A percentile compares a stretch with the other conserved stretches of the same genome.
Conservation (phyloP, 495 filamentous ascomycete species). For the Talaromyces borbonicus region DNA sequence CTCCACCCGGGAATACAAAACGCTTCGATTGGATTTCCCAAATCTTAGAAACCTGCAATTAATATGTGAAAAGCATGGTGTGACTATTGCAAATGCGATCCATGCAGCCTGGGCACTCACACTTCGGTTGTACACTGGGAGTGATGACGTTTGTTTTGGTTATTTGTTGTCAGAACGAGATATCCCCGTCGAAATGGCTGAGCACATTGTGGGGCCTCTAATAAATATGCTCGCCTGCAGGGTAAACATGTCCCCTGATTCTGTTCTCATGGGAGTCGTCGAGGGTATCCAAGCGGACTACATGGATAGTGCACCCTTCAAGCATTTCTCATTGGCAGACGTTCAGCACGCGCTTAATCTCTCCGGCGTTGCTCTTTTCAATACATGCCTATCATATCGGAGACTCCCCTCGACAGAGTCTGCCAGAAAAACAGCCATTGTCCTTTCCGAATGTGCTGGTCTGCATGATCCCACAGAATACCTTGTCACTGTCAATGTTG, state of each 20-base stretch:
- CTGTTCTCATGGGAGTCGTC: conserved; percentile 21
- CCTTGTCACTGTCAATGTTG: conserved; percentile 44
- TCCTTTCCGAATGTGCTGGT: conserved; percentile 27
- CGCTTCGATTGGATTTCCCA: conserved; percentile 25
- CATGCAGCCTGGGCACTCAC: conserved; percentile 46
- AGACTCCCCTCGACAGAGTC: conserved; percentile 22
- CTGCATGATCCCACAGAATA: conserved; percentile 51
- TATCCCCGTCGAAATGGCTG: conserved; percentile 30
- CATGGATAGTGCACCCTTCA: conserved; percentile 36
- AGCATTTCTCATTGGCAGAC: conserved; percentile 42
- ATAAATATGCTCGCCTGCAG: conserved; percentile 47
- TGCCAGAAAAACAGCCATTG: conserved; percentile 18
- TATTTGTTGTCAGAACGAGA: conserved; percentile 45
- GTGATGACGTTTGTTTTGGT: conserved; percentile 43
- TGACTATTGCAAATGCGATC: conserved; percentile 43
- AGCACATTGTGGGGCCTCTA: conserved; percentile 41
- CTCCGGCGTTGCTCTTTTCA: conserved; percentile 27
- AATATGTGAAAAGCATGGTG: conserved; percentile 35
- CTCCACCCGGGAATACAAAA: conserved; percentile 18
- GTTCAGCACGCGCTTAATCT: conserved; percentile 40
- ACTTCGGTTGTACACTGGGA: conserved; percentile 37
- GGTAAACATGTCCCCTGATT: conserved; percentile 24
- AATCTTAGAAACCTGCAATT: conserved; percentile 22
- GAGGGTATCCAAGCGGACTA: conserved; percentile 40
- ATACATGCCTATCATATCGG: conserved; percentile 37